Evolutionary conservation across 768 basidiomycete genomes (phyloP), one percentile per base, ranked within the genome.

Genomic region (Rhizopogon vinicolor): DNA sequence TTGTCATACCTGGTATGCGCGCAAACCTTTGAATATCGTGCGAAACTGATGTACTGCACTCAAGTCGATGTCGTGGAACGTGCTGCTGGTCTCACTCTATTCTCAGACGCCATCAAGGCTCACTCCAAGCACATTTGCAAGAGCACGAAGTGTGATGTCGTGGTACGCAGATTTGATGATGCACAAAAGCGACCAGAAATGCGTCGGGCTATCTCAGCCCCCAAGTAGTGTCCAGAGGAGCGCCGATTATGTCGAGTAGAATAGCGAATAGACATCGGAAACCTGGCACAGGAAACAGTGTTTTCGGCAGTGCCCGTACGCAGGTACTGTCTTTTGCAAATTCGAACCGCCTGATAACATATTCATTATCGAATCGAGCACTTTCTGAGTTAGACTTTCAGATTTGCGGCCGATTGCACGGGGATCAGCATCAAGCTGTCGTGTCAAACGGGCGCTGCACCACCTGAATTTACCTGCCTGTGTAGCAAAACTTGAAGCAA

Each of bases 51-150:
- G 22, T 12, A 35, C 41, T 53, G 8, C 55, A 8, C 37, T 45
- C 60, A 96, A 25, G 95, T 99, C 54, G 95, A 97, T 58, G 80
- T 86, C 0, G 94, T 99, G 41, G 97, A 99, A 72, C 81, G 85
- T 52, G 89, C 93, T 12, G 87, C 96, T 0, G 94, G 94, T 0
- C 78, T 98, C 51, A 85, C 81, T 0, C 73, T 98, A n/a, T 91
- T 98, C 72, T 89, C 93, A 0, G 86, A 90, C 41, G 78, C 77
- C 25, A 73, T 97, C 62, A 96, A 95, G 68, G 61, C 71, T 10
- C 66, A 74, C 2, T 86, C 92, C 9, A 92, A 86, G 63, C 87
- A 94, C 63, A 89, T 99, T 40, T 99, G 96, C 81, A 80, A 86
- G 67, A 83, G 86, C 7, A 86, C 91, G 13, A 87, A 89, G 72